Evolutionary conservation across 2,329 filamentous ascomycete species (phyloP).

Genomic region (Amylocarpus encephaloides): DNA sequence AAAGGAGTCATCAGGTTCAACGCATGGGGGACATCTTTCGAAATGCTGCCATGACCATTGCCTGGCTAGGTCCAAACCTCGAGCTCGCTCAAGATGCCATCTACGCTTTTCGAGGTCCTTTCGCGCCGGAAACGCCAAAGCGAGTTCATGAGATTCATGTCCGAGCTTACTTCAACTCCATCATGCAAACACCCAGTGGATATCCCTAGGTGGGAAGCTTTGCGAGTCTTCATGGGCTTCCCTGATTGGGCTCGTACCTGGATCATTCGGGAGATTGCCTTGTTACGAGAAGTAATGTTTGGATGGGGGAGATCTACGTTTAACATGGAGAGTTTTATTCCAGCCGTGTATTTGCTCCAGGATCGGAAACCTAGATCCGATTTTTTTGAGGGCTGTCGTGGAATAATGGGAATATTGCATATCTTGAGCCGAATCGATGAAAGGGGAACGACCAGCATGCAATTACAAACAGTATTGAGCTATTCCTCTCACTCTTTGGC

Average conservation of each 20-base stretch:
- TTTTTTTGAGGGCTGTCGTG: background rate
- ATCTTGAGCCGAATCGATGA: background rate
- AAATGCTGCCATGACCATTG: background rate
- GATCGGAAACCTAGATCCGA: background rate
- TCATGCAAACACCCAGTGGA: no score
- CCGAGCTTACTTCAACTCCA: no score
- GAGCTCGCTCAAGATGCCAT: background rate
- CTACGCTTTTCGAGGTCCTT: background rate
- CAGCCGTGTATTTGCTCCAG: background rate
- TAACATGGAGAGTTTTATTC: background rate
- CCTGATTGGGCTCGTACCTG: background rate
- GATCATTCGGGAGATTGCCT: background rate
- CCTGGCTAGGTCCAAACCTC: background rate
- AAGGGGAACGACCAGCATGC: no score
- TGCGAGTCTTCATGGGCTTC: background rate
- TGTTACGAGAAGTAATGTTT: background rate
- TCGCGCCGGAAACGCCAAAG: background rate
- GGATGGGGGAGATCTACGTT: background rate
- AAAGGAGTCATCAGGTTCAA: background rate
- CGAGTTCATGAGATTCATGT: no score
- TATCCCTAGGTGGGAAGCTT: no score
- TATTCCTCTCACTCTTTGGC: background rate
- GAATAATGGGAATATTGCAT: background rate
- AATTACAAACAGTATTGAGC: background rate
- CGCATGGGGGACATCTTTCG: background rate